Base-by-base conservation (phyloP, 768 basidiomycete species). In the Daedaleopsis nitida region DNA sequence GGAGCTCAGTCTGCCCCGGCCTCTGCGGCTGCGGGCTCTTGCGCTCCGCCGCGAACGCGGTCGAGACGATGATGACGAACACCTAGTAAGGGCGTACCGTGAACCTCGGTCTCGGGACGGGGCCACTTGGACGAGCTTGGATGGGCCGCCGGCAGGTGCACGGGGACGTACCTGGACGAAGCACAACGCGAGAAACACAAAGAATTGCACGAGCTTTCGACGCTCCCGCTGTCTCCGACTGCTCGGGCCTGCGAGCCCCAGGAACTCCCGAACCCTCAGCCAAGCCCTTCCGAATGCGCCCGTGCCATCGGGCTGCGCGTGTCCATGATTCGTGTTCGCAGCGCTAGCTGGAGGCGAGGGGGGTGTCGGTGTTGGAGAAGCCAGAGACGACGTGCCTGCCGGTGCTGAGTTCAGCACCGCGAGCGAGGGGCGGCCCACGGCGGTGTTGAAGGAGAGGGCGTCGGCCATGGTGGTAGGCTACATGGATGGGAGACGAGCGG, bases 1-100 rank as follows among this genome's bases (percentile, higher is more conserved):
- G 27, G 6, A 63, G 54, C 49, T 63, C 45, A 4, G 48, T 51
- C 38, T 57, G 52, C 3, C 52, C 57, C 6, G 60, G 45, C 32
- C 57, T 21, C 24, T 23, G 12, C 17, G 60, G 55, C 14, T 47
- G 43, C 1, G 55, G 55, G 49, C 60, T 62, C 44, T 52, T 45
- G 51, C 35, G 44, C 9, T 27, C 37, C 21, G 50, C 60, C 7
- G 55, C 51, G 17, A 47, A 8, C 6, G 21, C 60, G 8, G 55
- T 57, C 7, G 57, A 21, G 3, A 47, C 37, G 19, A 45, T 21
- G 34, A 62, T 57, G 16, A 34, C 55, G n/a, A 52, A 13, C 9
- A 62, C 17, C 60, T 62, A 53, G 27, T 32, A 32, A 32, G 27
- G 27, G n/a, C 14, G 23, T 8, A 49, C n/a, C n/a, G n/a, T 24